Evolutionary conservation across 1,284 basidiomycete genomes (phyloP).

Genomic region (Ustilago hordei): DNA sequence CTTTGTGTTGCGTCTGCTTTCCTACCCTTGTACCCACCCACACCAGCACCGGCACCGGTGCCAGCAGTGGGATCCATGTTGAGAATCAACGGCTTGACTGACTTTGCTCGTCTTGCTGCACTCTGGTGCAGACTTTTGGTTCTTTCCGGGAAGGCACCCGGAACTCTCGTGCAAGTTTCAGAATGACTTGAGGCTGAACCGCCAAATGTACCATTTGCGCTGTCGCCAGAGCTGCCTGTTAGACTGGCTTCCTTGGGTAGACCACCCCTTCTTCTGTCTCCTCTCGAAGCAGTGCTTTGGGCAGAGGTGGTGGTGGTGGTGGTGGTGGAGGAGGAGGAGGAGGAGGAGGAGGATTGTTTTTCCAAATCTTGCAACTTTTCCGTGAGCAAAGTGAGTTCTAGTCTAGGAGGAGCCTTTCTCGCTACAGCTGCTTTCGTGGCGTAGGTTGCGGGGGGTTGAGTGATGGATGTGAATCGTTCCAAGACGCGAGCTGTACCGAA

Average conservation of each 20-base stretch:
- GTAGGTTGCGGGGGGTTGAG: background rate
- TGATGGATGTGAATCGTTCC: background rate
- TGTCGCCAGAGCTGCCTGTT: background rate
- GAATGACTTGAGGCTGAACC: background rate
- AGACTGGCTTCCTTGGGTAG: conserved; percentile 14
- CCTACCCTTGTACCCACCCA: conserved; percentile 15
- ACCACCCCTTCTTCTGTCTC: background rate
- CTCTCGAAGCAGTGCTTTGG: background rate
- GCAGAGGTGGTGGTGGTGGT: conserved; percentile 1
- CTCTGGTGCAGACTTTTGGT: conserved; percentile 16
- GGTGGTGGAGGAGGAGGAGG: background rate
- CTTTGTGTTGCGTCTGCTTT: conserved; percentile 1
- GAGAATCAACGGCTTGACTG: conserved; percentile 23
- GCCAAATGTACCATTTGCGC: conserved; percentile 27
- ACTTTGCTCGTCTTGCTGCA: background rate
- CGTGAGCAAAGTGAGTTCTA: conserved; percentile 30
- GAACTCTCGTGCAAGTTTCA: background rate
- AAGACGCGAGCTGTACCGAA: conserved; percentile 7
- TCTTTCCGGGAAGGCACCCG: conserved; percentile 23
- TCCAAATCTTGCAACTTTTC: conserved; percentile 33
- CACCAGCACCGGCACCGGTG: too few relatives aligned
- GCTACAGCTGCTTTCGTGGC: background rate
- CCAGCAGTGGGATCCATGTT: background rate
- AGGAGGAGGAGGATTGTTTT: conserved; percentile 15
- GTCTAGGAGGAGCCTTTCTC: conserved; percentile 28